Evolutionary conservation across 805 yeast genomes (phyloP), one percentile per base, ranked within the genome.

Genomic region (Brettanomyces sp.): DNA sequence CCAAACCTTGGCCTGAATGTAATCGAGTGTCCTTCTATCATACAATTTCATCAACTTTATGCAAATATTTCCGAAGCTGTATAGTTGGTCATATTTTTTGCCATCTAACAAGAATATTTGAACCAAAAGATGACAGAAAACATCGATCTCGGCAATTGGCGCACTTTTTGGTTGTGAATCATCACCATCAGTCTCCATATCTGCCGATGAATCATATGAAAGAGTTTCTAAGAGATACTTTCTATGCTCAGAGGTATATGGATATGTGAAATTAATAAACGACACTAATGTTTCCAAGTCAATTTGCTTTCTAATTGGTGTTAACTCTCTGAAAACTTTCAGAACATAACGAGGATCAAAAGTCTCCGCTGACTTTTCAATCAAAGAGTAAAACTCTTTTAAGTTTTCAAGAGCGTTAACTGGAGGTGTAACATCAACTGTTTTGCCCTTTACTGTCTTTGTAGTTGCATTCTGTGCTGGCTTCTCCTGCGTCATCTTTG

Each of bases 1-100:
- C 98, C 98, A 93, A 49, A 85, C 73, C 64, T 90, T 91, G 13
- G 98, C 93, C 52, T 80, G 80, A 48, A 93, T 74, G 56, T 85
- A 79, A 65, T 93, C 98, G 53, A 91, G 69, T 4, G 95, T 77
- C 52, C 98, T 77, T 52, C 84, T 79, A 65, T 88, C 88, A 67
- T 83, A 83, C 12, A 72, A 63, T 47, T 76, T 73, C 59, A 88
- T 72, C 45, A 80, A 68, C 12, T 67, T 59, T 46, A 83, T 68
- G 39, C 78, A 70, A 44, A 68, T 66, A 9, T 57, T 63, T 56
- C 82, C 82, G 59, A 86, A 77, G 9, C 62, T 56, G 47, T 77
- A 75, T 49, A 81, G 68, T 49, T 70, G 66, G 21, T 61, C 63
- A 48, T 77, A 64, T 47, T 76, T 72, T 13, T 73, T 69, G 13